Evolutionary conservation across 2,329 filamentous ascomycete genomes (phyloP).

Genomic region (Nakataea oryzae): DNA sequence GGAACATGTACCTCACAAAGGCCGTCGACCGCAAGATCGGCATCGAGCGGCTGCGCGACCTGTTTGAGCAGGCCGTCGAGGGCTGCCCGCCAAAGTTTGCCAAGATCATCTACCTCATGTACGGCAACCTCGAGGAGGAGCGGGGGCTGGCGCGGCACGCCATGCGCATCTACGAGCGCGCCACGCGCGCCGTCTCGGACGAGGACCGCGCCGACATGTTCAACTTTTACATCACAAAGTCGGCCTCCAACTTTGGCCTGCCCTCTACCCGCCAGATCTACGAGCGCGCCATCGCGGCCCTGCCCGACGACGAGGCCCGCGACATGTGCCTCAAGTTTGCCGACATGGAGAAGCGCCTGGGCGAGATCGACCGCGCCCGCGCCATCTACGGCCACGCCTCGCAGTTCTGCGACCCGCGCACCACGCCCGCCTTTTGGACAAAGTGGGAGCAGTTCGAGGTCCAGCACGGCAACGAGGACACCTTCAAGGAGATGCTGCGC

Average conservation of each 20-base stretch:
- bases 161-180: slow-evolving; percentile 98
- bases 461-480: slow-evolving; percentile 96
- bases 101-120: slow-evolving; percentile 95
- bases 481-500: slow-evolving; percentile 97
- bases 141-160: slow-evolving; percentile 88
- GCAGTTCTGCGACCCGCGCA: slow-evolving; percentile 93
- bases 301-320: slow-evolving; percentile 86
- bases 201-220: slow-evolving; percentile 97
- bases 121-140: slow-evolving; percentile 93
- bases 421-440: slow-evolving; percentile 82
- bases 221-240: slow-evolving; percentile 88
- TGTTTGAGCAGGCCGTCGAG: slow-evolving; percentile 95
- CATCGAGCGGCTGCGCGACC: slow-evolving; percentile 84
- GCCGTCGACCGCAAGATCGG: slow-evolving; percentile 92
- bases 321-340: slow-evolving; percentile 99
- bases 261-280: slow-evolving; percentile 93
- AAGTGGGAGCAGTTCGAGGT: slow-evolving; percentile 98
- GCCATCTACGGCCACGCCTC: slow-evolving; percentile 95
- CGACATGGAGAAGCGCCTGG: slow-evolving; percentile 45
- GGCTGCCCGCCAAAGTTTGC: slow-evolving; percentile 92
- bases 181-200: slow-evolving; percentile 86
- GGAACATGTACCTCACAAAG: slow-evolving; percentile 97
- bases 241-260: slow-evolving; percentile 92
- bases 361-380: slow-evolving; percentile 73
- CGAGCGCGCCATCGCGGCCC: slow-evolving; percentile 85